phyloP scores from a whole-genome alignment of 1,284 basidiomycete species.

The Takashimella koratensis region DNA sequence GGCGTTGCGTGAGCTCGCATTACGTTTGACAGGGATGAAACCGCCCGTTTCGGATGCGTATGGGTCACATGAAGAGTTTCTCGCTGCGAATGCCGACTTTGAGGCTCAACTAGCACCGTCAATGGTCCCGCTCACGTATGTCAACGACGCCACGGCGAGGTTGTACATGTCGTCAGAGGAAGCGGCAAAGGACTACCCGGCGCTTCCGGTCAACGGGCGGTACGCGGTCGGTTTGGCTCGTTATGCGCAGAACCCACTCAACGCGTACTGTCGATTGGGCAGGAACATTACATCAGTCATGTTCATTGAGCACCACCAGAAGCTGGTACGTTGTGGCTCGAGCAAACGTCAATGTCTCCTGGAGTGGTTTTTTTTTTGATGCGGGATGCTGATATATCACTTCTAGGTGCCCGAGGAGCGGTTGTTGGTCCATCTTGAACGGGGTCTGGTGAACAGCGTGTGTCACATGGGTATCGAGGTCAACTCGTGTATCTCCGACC shows the following conservation, averaged over 20 bases:
- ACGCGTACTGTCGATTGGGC: slow-evolving; percentile 85
- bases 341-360: not conserved
- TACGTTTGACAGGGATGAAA: slow-evolving; percentile 24
- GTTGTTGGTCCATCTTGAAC: slow-evolving; percentile 74
- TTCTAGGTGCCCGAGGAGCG: slow-evolving; percentile 58
- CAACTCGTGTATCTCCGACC: slow-evolving; percentile 81
- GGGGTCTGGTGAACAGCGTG: slow-evolving; percentile 80
- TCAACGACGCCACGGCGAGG: slow-evolving; percentile 87
- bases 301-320: slow-evolving; percentile 79
- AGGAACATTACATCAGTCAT: slow-evolving; percentile 73
- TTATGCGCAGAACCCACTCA: slow-evolving; percentile 89
- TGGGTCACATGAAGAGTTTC: slow-evolving; percentile 36
- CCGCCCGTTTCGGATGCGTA: slow-evolving; percentile 33
- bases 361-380: not conserved
- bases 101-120: slow-evolving; percentile 25
- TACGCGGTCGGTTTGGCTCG: slow-evolving; percentile 94
- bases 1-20: slow-evolving; percentile 44
- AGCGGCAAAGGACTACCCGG: slow-evolving; percentile 78
- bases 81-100: slow-evolving; percentile 28
- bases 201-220: slow-evolving; percentile 73
- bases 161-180: slow-evolving; percentile 90
- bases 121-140: slow-evolving; percentile 71
- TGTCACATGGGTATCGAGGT: slow-evolving; percentile 95
- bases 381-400: not conserved
- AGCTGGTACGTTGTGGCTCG: slow-evolving; percentile 59